phyloP scores from a whole-genome alignment of 1,284 basidiomycete genomes.

The Ustilago trichophora region DNA sequence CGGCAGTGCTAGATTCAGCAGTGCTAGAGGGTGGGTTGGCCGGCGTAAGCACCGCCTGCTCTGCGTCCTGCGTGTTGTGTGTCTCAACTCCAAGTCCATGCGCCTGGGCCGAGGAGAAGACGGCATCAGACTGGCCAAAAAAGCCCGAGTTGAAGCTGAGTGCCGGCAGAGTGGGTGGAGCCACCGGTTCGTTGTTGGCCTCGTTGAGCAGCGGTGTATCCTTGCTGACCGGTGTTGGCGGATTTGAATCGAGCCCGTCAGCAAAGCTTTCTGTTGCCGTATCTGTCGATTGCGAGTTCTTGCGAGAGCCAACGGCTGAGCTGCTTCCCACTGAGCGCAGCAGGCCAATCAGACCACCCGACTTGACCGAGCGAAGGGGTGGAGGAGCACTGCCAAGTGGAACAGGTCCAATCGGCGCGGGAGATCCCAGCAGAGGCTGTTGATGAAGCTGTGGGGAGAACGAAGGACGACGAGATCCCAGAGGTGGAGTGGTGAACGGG shows the following conservation, averaged over 20 bases:
- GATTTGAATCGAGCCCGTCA: constrained; percentile 12
- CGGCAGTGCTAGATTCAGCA: too few relatives aligned
- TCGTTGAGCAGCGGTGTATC: constrained; percentile 25
- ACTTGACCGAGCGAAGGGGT: constrained; percentile 13
- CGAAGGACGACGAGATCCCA: constrained; percentile 20
- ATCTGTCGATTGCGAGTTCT: constrained; percentile 29
- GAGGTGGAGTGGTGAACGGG: constrained; percentile 28
- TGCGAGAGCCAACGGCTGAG: constrained; percentile 24
- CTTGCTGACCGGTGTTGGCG: constrained; percentile 48
- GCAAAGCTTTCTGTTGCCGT: constrained; percentile 22
- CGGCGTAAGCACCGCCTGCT: too few relatives aligned
- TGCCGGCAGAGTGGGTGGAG: constrained; percentile 27
- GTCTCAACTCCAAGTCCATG: constrained; percentile 6
- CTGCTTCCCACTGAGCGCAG: constrained; percentile 38
- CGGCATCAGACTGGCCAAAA: constrained; percentile 32
- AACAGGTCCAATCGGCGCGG: constrained; percentile 26
- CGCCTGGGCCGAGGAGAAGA: constrained; percentile 10
- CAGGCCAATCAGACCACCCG: constrained; percentile 26
- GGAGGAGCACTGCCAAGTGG: constrained; percentile 3
- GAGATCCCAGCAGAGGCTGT: constrained; percentile 29
- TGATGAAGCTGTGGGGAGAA: constrained; percentile 19
- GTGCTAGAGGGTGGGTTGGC: too few relatives aligned
- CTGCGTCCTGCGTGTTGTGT: neutral
- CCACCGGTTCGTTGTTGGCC: neutral
- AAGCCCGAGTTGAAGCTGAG: constrained; percentile 46